These are phyloP conservation scores for Hypoxylon sp. DNA, from an alignment of 2,329 filamentous ascomycete genomes.

Conservation along the genomic window DNA sequence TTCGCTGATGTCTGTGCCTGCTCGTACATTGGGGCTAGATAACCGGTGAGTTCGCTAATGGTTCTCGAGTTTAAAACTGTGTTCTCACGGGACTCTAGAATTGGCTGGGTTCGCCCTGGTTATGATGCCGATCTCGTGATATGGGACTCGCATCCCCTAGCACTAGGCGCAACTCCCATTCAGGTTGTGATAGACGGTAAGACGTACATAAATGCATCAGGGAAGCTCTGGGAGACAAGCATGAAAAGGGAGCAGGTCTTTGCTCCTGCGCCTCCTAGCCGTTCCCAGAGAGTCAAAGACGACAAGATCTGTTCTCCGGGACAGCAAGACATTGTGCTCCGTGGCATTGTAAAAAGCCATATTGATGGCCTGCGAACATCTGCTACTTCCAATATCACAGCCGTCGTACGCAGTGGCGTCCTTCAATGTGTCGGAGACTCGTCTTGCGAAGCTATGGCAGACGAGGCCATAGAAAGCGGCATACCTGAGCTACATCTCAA, in stretches of 20 bases:
- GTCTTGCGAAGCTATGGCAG: neutral
- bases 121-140: conserved; percentile 60
- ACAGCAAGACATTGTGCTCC: conserved; percentile 2
- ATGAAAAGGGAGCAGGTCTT: neutral
- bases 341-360: conserved; percentile 2
- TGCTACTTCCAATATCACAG: neutral
- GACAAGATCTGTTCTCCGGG: conserved; percentile 1
- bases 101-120: conserved; percentile 54
- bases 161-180: conserved; percentile 53
- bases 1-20: neutral
- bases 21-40: neutral
- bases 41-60: neutral
- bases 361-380: conserved; percentile 1
- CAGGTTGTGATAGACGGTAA: conserved; percentile 59
- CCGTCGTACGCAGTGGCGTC: conserved; percentile 2
- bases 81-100: conserved; percentile 48
- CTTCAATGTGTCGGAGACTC: conserved; percentile 2
- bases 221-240: conserved; percentile 1
- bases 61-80: neutral
- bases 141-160: conserved; percentile 58
- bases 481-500: conserved; percentile 3
- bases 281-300: conserved; percentile 1
- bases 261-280: conserved; percentile 1
- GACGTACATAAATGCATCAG: conserved; percentile 44
- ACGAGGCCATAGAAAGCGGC: neutral